phyloP scores from a whole-genome alignment of 306 rosid species.

The Oemleria cerasiformis region DNA sequence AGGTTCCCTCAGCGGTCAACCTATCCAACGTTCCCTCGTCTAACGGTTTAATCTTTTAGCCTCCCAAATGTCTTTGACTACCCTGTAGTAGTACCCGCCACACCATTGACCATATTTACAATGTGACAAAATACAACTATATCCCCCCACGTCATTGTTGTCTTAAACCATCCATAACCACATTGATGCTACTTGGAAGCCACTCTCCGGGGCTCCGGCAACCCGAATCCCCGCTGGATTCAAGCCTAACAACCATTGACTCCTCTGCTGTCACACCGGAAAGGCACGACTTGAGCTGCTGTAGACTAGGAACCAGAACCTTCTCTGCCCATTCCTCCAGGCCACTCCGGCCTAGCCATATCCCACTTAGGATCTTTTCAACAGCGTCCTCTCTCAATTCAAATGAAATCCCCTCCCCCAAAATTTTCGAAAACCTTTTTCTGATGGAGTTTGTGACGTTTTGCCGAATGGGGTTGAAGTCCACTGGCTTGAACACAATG shows the following conservation, averaged over 20 bases:
- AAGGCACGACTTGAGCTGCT: slow-evolving; percentile 49
- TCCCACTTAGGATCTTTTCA: slow-evolving; percentile 70
- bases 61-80: slow-evolving; percentile 43
- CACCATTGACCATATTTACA: slow-evolving; percentile 52
- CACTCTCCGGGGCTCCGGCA: slow-evolving; percentile 40
- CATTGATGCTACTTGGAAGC: slow-evolving; percentile 59
- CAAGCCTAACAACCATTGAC: slow-evolving; percentile 62
- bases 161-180: slow-evolving; percentile 37
- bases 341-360: slow-evolving; percentile 70
- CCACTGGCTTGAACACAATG: slow-evolving; percentile 76
- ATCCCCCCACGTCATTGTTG: slow-evolving; percentile 20
- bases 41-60: slow-evolving; percentile 46
- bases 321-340: slow-evolving; percentile 78
- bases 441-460: slow-evolving; percentile 43
- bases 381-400: slow-evolving; percentile 77
- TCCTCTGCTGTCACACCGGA: slow-evolving; percentile 24
- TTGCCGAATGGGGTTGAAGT: slow-evolving; percentile 42
- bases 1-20: slow-evolving; percentile 10
- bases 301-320: slow-evolving; percentile 70
- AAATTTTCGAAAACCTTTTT: slow-evolving; percentile 46
- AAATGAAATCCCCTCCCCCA: slow-evolving; percentile 53
- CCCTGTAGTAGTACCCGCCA: slow-evolving; percentile 17
- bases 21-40: slow-evolving; percentile 25
- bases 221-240: slow-evolving; percentile 50
- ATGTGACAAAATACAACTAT: slow-evolving; percentile 31